A percentile compares a stretch with the other conserved stretches of the same genome.
Conservation (phyloP, 805 yeast genomes). For the Wickerhamiella dianesei region DNA sequence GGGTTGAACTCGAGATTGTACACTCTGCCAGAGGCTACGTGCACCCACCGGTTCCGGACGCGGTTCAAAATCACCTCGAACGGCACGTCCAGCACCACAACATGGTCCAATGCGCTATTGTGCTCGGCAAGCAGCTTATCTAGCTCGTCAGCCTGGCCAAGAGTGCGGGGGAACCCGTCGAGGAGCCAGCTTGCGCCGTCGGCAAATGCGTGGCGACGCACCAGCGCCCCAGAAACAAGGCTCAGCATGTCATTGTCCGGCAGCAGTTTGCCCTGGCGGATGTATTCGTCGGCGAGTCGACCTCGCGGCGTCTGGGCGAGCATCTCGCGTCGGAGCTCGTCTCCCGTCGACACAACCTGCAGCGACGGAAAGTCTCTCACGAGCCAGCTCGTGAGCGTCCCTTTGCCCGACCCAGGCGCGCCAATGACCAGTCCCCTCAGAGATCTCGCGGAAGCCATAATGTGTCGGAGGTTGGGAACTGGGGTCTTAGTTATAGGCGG, state of each 20-base stretch:
- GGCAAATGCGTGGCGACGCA: conserved; percentile 31
- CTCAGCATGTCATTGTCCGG: conserved; percentile 60
- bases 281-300: conserved; percentile 38
- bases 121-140: conserved; percentile 30
- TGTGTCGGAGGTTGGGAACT: background rate
- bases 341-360: conserved; percentile 68
- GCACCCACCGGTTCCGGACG: conserved; percentile 77
- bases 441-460: background rate
- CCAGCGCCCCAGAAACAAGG: conserved; percentile 34
- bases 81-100: conserved; percentile 83
- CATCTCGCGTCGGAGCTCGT: conserved; percentile 59
- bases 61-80: conserved; percentile 66
- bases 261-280: conserved; percentile 51
- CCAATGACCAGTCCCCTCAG: conserved; percentile 58
- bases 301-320: conserved; percentile 35
- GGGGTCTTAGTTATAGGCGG: too few relatives aligned
- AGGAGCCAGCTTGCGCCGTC: conserved; percentile 49
- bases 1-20: conserved; percentile 82
- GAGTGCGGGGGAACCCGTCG: conserved; percentile 87
- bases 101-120: conserved; percentile 45
- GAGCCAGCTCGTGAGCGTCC: conserved; percentile 66
- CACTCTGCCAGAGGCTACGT: conserved; percentile 69
- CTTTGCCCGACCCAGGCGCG: conserved; percentile 95
- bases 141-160: conserved; percentile 52
- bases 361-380: conserved; percentile 40